Conservation (phyloP, 306 rosid genomes). For the Aeschynomene evenia region DNA sequence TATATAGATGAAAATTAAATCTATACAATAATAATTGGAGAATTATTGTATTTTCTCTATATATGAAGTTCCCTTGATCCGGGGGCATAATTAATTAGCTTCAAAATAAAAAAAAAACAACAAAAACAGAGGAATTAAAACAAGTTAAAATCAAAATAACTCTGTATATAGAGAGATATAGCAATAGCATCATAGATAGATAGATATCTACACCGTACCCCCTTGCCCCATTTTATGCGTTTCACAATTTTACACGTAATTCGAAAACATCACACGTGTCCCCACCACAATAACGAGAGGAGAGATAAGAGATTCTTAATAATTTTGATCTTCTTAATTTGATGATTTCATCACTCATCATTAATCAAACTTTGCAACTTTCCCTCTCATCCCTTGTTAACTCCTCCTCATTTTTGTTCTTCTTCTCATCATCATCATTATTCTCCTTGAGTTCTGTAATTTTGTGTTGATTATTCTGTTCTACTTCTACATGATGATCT, state of each 20-base stretch:
- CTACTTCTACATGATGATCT: no score
- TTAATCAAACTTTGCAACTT: slow-evolving; percentile 21
- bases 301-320: neutral
- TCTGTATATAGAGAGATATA: neutral
- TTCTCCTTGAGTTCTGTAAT: neutral
- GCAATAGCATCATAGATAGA: neutral
- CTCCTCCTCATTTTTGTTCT: neutral
- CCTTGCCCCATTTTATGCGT: neutral
- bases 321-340: no score
- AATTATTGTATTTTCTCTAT: no score
- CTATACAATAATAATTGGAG: no score
- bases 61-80: slow-evolving; percentile 1
- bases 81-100: slow-evolving; percentile 4
- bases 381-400: neutral
- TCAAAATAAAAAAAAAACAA: neutral
- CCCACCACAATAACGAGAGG: neutral
- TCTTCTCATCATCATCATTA: neutral
- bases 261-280: neutral
- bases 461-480: no score
- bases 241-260: slow-evolving; percentile 27
- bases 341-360: no score
- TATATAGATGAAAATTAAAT: no score
- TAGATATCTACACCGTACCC: slow-evolving; percentile 25
- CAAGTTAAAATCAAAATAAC: slow-evolving; percentile 8
- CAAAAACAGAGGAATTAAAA: neutral